These are phyloP conservation scores for Trichosporon inkin DNA, from an alignment of 1,284 basidiomycete genomes.

Conservation along the genomic window DNA sequence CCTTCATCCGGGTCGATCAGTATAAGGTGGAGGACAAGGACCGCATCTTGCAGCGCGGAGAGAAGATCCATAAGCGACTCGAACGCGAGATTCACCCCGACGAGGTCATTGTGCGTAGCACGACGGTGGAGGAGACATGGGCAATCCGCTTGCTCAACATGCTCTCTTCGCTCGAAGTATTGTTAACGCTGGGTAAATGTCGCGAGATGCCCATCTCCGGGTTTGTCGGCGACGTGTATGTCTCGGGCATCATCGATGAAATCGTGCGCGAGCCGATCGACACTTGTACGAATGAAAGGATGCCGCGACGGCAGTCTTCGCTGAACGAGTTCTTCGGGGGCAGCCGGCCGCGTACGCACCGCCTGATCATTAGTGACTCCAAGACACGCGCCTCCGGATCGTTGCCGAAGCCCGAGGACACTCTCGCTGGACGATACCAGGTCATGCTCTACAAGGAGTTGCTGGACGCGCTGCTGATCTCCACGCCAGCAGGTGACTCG, in stretches of 20 bases:
- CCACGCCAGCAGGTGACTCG: background rate
- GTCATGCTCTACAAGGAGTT: slow-evolving; percentile 79
- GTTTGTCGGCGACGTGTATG: slow-evolving; percentile 57
- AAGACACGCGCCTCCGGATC: slow-evolving; percentile 63
- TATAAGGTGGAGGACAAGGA: slow-evolving; percentile 62
- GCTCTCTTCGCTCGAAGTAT: slow-evolving; percentile 57
- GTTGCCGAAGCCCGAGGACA: slow-evolving; percentile 63
- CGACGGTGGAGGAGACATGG: slow-evolving; percentile 65
- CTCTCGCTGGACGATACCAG: slow-evolving; percentile 65
- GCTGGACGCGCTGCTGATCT: slow-evolving; percentile 52
- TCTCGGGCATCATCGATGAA: slow-evolving; percentile 65
- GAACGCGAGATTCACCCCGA: slow-evolving; percentile 69
- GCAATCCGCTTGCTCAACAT: slow-evolving; percentile 65
- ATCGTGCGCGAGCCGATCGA: slow-evolving; percentile 48
- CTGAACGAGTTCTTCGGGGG: slow-evolving; percentile 21
- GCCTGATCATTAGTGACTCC: slow-evolving; percentile 64
- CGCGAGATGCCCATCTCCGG: slow-evolving; percentile 72
- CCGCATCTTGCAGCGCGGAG: slow-evolving; percentile 58
- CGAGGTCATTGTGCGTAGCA: slow-evolving; percentile 56
- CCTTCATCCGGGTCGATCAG: slow-evolving; percentile 61
- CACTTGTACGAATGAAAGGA: slow-evolving; percentile 9
- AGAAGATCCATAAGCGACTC: slow-evolving; percentile 70
- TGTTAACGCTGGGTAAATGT: slow-evolving; percentile 55
- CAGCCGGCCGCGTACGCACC: slow-evolving; percentile 32
- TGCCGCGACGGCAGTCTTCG: slow-evolving; percentile 30